phyloP scores from a whole-genome alignment of 345 rosid species.

The Linum trigynum region DNA sequence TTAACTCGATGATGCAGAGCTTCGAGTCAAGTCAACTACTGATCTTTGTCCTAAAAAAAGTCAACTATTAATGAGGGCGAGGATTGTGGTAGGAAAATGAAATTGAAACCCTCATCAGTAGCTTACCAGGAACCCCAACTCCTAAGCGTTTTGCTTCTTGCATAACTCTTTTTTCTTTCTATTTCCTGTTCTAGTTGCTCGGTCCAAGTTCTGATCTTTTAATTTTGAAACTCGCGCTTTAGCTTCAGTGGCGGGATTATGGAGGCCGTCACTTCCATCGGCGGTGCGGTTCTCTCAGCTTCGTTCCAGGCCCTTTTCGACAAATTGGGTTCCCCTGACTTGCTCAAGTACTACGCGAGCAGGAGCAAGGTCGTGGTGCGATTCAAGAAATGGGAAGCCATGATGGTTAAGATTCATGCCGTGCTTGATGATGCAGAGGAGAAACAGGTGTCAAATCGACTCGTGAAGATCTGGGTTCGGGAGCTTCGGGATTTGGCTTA shows the following conservation, averaged over 20 bases:
- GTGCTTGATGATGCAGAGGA: conserved; percentile 17
- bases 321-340: conserved; percentile 12
- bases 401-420: conserved; percentile 1
- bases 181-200: neutral
- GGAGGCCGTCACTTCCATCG: neutral
- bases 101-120: too few relatives aligned
- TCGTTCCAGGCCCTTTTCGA: conserved; percentile 10
- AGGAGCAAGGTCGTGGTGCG: neutral
- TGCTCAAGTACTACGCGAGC: neutral
- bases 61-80: too few relatives aligned
- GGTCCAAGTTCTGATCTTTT: neutral
- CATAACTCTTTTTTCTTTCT: neutral
- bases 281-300: neutral
- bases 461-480: conserved; percentile 15
- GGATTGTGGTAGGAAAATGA: too few relatives aligned
- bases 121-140: too few relatives aligned
- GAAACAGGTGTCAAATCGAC: neutral
- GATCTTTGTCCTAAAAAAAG: neutral
- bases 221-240: neutral
- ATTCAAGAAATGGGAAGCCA: conserved; percentile 15
- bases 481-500: conserved; percentile 20
- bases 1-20: too few relatives aligned
- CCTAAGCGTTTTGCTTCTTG: neutral
- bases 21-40: neutral
- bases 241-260: neutral